phyloP scores from a whole-genome alignment of 2,329 filamentous ascomycete genomes.

The Aspergillus sp. region DNA sequence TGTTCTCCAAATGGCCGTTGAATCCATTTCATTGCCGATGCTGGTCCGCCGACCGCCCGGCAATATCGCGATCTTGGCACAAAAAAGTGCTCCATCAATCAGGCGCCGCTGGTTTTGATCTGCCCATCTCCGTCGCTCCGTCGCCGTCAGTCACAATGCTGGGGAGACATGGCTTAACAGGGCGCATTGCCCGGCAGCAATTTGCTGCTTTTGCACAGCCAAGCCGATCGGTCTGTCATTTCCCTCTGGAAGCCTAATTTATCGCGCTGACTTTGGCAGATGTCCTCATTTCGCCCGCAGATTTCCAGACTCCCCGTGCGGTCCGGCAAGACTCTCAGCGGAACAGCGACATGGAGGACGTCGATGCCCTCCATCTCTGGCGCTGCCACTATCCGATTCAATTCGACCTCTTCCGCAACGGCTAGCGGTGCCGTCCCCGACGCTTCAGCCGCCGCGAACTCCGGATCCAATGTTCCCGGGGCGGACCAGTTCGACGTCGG shows the following conservation, averaged over 20 bases:
- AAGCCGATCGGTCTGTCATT: conserved; percentile 41
- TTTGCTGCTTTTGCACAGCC: conserved; percentile 34
- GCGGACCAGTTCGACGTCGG: conserved; percentile 33
- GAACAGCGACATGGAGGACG: conserved; percentile 27
- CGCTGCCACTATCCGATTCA: conserved; percentile 41
- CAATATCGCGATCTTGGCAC: conserved; percentile 38
- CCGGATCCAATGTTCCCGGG: conserved; percentile 15
- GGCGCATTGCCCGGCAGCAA: conserved; percentile 42
- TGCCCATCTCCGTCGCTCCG: conserved; percentile 21
- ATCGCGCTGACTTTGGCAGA: conserved; percentile 32
- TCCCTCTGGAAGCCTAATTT: conserved; percentile 1
- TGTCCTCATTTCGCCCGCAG: conserved; percentile 40
- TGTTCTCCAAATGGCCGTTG: too few species aligned
- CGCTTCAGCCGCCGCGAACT: conserved; percentile 15
- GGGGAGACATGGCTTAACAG: conserved; percentile 58
- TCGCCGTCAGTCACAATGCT: conserved; percentile 52
- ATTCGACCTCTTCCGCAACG: conserved; percentile 39
- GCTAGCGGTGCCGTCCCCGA: conserved; percentile 16
- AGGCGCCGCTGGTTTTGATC: conserved; percentile 7
- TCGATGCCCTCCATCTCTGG: conserved; percentile 27
- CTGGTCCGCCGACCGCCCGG: conserved; percentile 36
- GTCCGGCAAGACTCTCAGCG: conserved; percentile 28
- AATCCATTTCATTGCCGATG: background rate
- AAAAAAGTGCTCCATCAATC: conserved; percentile 20
- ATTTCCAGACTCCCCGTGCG: conserved; percentile 27